Percentiles rank a stretch among this genome's conserved stretches.
These are phyloP conservation scores for Neoscytalidium dimidiatum DNA, from an alignment of 2,329 filamentous ascomycete species.

Conservation along the genomic window DNA sequence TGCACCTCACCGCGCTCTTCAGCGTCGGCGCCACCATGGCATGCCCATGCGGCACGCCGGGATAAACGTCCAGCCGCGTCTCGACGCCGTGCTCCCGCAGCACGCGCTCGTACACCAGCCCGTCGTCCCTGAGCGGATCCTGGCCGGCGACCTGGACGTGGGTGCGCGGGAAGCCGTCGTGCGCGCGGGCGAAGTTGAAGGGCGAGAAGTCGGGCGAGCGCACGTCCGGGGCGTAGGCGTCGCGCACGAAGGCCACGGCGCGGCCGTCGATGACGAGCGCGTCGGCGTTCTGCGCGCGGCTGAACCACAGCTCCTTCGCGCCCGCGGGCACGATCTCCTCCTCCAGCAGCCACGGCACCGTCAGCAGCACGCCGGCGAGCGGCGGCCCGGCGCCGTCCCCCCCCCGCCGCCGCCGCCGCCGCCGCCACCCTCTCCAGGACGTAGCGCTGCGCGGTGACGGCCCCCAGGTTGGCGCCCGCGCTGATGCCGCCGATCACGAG, in stretches of 20 bases:
- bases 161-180: constrained; percentile 13
- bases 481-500: background rate
- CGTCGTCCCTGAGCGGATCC: constrained; percentile 22
- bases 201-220: background rate
- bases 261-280: background rate
- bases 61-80: constrained; percentile 22
- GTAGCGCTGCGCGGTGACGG: background rate
- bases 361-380: background rate
- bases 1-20: background rate
- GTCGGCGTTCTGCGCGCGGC: background rate
- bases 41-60: constrained; percentile 20
- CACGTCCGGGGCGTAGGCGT: background rate
- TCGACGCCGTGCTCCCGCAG: constrained; percentile 20
- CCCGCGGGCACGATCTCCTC: background rate
- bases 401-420: too few relatives aligned
- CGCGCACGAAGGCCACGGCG: background rate
- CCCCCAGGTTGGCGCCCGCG: background rate
- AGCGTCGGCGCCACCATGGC: background rate
- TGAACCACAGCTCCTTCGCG: background rate
- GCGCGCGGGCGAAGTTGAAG: background rate
- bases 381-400: too few relatives aligned
- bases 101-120: constrained; percentile 20
- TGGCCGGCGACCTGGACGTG: constrained; percentile 21
- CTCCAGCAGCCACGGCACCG: background rate
- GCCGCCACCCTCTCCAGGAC: background rate